phyloP scores from a whole-genome alignment of 1,139 yeast species.

The Blastobotrys indianensis region DNA sequence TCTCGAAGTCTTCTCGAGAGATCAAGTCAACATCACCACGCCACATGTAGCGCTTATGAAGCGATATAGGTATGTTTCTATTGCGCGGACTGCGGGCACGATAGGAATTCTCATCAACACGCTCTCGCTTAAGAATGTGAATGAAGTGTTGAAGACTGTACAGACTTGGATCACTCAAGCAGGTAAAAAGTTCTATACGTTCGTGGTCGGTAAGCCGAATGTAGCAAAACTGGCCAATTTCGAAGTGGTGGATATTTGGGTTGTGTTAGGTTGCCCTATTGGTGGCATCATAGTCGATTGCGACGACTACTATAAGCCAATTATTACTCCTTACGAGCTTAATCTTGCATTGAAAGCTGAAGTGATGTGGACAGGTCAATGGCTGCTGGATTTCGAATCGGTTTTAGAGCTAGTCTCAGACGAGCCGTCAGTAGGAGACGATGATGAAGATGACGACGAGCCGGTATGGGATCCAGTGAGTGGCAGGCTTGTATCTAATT shows the following conservation, averaged over 20 bases:
- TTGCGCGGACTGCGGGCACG: conserved; percentile 87
- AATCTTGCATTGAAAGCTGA: conserved; percentile 70
- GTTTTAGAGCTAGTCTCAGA: conserved; percentile 40
- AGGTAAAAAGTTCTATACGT: conserved; percentile 85
- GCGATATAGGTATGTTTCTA: conserved; percentile 78
- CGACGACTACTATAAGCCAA: conserved; percentile 79
- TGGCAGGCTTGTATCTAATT: conserved; percentile 61
- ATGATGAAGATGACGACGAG: conserved; percentile 47
- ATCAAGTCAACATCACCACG: conserved; percentile 35
- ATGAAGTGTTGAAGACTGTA: conserved; percentile 54
- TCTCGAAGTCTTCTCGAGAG: conserved; percentile 15
- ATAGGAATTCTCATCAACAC: conserved; percentile 89
- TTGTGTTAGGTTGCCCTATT: conserved; percentile 88
- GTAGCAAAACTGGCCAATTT: conserved; percentile 95
- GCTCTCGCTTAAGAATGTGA: conserved; percentile 68
- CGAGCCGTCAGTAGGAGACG: conserved; percentile 23
- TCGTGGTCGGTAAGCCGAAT: conserved; percentile 98
- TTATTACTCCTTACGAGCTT: conserved; percentile 89
- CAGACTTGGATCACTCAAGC: conserved; percentile 58
- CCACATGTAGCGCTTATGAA: conserved; percentile 76
- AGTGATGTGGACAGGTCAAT: conserved; percentile 82
- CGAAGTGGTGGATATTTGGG: conserved; percentile 89
- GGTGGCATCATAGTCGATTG: conserved; percentile 85
- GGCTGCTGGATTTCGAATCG: conserved; percentile 75
- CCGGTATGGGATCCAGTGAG: conserved; percentile 89